Conservation (phyloP, 225 moss, liverwort and hornwort species). For the Antitrichia curtipendula region DNA sequence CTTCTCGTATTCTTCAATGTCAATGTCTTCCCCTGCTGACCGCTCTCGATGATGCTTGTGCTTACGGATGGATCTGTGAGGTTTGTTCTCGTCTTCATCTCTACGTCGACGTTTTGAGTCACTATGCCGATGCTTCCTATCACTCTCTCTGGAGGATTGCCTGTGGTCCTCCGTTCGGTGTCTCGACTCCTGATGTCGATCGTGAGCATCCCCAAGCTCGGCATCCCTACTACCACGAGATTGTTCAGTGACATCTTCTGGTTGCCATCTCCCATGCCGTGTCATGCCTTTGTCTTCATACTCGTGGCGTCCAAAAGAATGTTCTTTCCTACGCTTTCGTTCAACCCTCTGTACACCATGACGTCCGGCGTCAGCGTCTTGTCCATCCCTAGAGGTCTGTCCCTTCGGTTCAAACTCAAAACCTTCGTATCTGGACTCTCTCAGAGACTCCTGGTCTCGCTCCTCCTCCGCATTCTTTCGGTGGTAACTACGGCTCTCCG, state of each 20-base stretch:
- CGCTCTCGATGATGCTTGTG: slow-evolving; percentile 15
- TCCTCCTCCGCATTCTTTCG: slow-evolving; percentile 4
- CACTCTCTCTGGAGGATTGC: slow-evolving; percentile 1
- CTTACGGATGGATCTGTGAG: slow-evolving; percentile 8
- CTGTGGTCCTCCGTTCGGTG: slow-evolving; percentile 3
- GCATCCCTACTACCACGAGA: not conserved
- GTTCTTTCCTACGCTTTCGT: slow-evolving; percentile 9
- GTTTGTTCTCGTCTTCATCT: slow-evolving; percentile 6
- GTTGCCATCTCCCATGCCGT: not conserved
- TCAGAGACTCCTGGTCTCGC: not conserved
- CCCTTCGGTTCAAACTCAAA: slow-evolving; percentile 18
- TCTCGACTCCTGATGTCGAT: slow-evolving; percentile 5
- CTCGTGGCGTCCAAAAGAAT: not conserved
- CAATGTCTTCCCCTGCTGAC: not conserved
- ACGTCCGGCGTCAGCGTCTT: not conserved
- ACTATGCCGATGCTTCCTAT: slow-evolving; percentile 14
- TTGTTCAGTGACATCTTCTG: not conserved
- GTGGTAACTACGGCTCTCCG: not conserved
- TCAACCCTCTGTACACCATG: not conserved
- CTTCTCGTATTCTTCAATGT: not conserved
- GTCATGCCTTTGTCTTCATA: slow-evolving; percentile 10
- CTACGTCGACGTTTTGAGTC: slow-evolving; percentile 16
- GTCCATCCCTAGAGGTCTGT: not conserved
- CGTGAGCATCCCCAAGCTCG: not conserved
- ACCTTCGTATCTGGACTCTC: slow-evolving; percentile 19